A percentile compares a stretch with the other conserved stretches of the same genome.
These are phyloP conservation scores for Panicum hallii DNA, from an alignment of 202 grass and related monocot genomes.

Conservation along the genomic window DNA sequence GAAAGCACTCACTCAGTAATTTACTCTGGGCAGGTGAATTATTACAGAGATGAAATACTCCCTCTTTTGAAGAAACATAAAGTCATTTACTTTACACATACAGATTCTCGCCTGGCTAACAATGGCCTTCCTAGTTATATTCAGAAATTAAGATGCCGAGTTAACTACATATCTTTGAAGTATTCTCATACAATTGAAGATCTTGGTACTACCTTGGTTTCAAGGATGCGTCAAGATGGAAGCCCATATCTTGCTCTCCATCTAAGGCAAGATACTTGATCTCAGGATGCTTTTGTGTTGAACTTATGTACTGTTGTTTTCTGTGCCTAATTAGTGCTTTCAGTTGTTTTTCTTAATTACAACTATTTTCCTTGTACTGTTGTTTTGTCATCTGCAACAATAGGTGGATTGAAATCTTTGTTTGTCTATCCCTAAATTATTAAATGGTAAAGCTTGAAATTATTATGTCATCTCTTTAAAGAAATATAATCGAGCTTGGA, in stretches of 20 bases:
- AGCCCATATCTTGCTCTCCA: conserved; percentile 94
- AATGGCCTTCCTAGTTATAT: conserved; percentile 91
- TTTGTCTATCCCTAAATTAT: conserved; percentile 30
- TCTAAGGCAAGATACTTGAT: conserved; percentile 77
- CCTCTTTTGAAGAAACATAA: conserved; percentile 87
- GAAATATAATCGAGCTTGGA: neutral
- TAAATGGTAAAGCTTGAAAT: conserved; percentile 1
- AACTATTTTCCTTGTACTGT: neutral
- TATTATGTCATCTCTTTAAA: neutral
- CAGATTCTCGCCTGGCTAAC: conserved; percentile 97
- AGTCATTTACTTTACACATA: conserved; percentile 97
- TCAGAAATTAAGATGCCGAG: conserved; percentile 91
- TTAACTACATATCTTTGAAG: conserved; percentile 89
- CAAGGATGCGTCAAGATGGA: conserved; percentile 73
- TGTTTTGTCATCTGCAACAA: conserved; percentile 18
- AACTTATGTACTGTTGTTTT: neutral
- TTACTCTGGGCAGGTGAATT: conserved; percentile 72
- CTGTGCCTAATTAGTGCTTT: neutral
- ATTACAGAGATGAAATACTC: conserved; percentile 94
- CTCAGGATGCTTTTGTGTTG: conserved; percentile 35
- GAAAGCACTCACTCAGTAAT: conserved; percentile 39
- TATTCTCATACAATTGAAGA: conserved; percentile 91
- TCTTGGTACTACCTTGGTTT: conserved; percentile 81
- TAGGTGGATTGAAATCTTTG: neutral
- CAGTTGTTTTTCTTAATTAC: conserved; percentile 15